Percentiles rank a stretch among this genome's conserved stretches.
Conservation (phyloP, 2,329 filamentous ascomycete species). For the Bipolaris oryzae region DNA sequence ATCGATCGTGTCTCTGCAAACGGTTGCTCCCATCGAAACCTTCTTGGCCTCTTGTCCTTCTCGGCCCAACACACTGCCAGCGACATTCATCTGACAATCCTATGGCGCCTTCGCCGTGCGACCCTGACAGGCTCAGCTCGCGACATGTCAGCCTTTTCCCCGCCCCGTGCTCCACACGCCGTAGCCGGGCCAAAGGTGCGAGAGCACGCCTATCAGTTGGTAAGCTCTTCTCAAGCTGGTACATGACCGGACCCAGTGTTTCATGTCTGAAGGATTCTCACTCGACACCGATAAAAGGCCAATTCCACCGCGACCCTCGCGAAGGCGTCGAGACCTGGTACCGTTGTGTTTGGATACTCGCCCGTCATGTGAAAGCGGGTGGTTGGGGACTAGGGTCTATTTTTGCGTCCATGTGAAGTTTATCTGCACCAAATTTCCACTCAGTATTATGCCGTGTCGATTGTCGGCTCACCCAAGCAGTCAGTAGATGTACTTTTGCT, state of each 20-base stretch:
- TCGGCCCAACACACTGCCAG: neutral
- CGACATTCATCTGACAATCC: conserved; percentile 1
- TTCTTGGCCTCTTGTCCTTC: neutral
- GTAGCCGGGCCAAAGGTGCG: conserved; percentile 11
- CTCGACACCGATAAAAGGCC: conserved; percentile 1
- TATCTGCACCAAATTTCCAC: neutral
- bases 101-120: conserved; percentile 9
- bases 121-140: conserved; percentile 19
- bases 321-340: neutral
- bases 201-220: conserved; percentile 38
- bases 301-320: conserved; percentile 14
- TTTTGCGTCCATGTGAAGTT: neutral
- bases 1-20: neutral
- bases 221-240: conserved; percentile 35
- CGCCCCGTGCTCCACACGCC: conserved; percentile 13
- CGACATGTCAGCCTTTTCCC: conserved; percentile 25
- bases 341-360: neutral
- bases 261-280: conserved; percentile 24
- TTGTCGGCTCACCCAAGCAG: neutral
- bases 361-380: neutral
- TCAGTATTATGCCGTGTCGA: neutral
- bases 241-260: conserved; percentile 31
- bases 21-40: neutral
- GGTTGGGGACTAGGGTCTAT: neutral
- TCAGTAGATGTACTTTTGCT: neutral